Conservation (phyloP, 306 rosid species). For the Quercus wislizeni region DNA sequence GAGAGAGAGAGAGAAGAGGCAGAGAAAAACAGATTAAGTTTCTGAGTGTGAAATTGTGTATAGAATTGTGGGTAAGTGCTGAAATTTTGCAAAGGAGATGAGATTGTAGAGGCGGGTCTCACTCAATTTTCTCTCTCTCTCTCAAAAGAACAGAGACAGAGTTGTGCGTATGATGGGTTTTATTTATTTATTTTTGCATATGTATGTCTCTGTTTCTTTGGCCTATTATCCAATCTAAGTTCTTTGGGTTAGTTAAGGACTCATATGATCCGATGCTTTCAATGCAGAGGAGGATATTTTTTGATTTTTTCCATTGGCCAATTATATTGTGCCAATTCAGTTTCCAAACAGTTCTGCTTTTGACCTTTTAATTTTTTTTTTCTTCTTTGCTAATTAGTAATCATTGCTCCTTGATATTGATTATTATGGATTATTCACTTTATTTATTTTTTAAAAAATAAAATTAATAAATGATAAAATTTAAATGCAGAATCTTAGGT, state of each 20-base stretch:
- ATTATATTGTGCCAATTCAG: constrained; percentile 19
- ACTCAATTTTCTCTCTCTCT: neutral
- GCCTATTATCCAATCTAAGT: neutral
- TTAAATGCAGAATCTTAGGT: too few species aligned
- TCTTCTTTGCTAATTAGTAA: neutral
- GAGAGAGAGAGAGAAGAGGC: neutral
- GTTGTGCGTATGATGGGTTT: neutral
- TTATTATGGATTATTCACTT: too few species aligned
- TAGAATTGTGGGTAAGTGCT: neutral
- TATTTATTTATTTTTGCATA: too few species aligned
- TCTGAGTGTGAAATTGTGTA: neutral
- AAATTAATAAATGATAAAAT: too few species aligned
- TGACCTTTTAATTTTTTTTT: neutral
- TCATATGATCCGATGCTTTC: constrained; percentile 3
- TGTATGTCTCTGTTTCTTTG: neutral
- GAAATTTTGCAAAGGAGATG: constrained; percentile 3
- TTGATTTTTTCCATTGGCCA: neutral
- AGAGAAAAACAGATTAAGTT: neutral
- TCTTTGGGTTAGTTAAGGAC: constrained; percentile 8
- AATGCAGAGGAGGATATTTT: neutral
- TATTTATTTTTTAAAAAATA: too few species aligned
- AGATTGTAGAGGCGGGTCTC: constrained; percentile 13
- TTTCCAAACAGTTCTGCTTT: neutral
- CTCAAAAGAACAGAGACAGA: neutral
- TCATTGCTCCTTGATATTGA: neutral